phyloP scores from a whole-genome alignment of 1,284 basidiomycete species.

The Apiotrichum montevideense region DNA sequence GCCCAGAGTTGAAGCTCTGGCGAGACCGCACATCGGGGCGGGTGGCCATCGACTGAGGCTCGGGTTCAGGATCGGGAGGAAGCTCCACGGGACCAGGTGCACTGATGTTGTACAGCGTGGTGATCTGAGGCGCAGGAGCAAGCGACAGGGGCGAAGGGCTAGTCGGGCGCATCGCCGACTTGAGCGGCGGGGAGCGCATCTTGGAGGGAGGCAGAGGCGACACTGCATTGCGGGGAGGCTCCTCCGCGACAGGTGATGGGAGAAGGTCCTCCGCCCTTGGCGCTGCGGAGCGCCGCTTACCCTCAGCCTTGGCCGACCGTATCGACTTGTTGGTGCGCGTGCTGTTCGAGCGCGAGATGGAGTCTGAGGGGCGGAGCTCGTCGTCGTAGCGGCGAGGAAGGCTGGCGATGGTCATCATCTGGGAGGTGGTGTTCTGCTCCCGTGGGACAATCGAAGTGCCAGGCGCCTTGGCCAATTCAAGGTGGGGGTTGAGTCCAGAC shows the following conservation, averaged over 20 bases:
- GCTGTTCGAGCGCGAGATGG: conserved; percentile 25
- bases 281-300: conserved; percentile 3
- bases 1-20: conserved; percentile 17
- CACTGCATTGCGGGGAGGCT: conserved; percentile 2
- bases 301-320: conserved; percentile 11
- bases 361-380: conserved; percentile 17
- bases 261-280: neutral
- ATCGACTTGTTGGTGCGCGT: neutral
- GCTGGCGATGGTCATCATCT: neutral
- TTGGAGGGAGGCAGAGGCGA: conserved; percentile 39
- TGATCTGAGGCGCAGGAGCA: conserved; percentile 9
- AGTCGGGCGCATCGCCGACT: conserved; percentile 42
- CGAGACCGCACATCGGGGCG: conserved; percentile 1
- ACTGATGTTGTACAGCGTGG: conserved; percentile 33
- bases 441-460: conserved; percentile 32
- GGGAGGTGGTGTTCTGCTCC: conserved; percentile 2
- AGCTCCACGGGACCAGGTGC: conserved; percentile 40
- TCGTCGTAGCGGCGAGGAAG: conserved; percentile 2
- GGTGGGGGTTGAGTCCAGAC: conserved; percentile 36
- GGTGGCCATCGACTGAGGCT: neutral
- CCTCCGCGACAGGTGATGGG: neutral
- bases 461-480: conserved; percentile 39
- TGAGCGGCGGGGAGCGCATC: conserved; percentile 40
- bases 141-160: conserved; percentile 21
- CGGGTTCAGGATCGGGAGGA: conserved; percentile 9